phyloP scores from a whole-genome alignment of 2,329 filamentous ascomycete species.

The Sphaceloma murrayae region DNA sequence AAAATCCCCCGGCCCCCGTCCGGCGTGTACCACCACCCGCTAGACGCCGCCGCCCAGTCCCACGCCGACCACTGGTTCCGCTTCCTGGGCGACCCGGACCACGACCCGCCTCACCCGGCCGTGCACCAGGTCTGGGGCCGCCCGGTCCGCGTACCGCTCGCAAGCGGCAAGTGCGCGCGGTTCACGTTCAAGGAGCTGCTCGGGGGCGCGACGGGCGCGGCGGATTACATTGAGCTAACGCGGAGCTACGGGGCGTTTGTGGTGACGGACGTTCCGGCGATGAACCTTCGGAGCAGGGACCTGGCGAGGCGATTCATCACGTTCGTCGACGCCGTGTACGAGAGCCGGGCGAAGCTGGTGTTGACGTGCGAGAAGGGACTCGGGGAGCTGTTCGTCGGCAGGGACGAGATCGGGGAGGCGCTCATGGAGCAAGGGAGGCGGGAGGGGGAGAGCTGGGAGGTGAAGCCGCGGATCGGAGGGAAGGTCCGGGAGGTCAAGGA shows the following conservation, averaged over 20 bases:
- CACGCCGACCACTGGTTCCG: constrained; percentile 94
- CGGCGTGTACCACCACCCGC: constrained; percentile 84
- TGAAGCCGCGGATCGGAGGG: constrained; percentile 61
- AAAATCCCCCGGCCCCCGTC: constrained; percentile 90
- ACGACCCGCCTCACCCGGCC: constrained; percentile 65
- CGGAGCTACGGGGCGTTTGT: constrained; percentile 87
- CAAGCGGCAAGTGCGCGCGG: constrained; percentile 77
- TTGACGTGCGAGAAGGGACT: constrained; percentile 82
- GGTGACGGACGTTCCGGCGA: constrained; percentile 80
- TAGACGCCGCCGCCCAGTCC: constrained; percentile 64
- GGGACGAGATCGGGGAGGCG: constrained; percentile 36
- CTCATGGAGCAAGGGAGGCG: constrained; percentile 30
- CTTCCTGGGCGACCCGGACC: constrained; percentile 76
- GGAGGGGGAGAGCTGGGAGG: constrained; percentile 29
- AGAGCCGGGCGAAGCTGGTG: constrained; percentile 85
- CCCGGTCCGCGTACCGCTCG: constrained; percentile 75
- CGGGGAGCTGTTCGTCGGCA: constrained; percentile 60
- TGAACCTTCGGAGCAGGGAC: constrained; percentile 80
- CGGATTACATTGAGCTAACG: constrained; percentile 89
- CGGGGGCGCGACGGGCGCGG: constrained; percentile 80
- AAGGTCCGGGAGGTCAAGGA: constrained; percentile 71
- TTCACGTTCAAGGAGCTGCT: constrained; percentile 93
- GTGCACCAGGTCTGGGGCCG: constrained; percentile 86
- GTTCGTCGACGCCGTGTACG: constrained; percentile 94
- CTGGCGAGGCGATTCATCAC: constrained; percentile 90